Conservation (phyloP, 768 basidiomycete species). For the Agaricus blazei region DNA sequence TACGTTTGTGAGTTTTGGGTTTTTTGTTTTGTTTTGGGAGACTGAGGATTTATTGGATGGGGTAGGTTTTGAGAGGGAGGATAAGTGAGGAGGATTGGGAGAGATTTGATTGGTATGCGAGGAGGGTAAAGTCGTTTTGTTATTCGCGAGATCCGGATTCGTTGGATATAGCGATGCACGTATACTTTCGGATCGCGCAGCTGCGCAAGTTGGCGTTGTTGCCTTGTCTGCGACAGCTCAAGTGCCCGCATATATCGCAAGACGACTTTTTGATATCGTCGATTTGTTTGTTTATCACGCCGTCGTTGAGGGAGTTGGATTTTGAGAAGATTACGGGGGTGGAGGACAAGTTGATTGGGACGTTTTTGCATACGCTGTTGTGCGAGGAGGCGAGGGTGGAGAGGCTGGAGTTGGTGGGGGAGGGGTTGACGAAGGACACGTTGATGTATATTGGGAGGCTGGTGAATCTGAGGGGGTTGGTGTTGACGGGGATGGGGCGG, state of each 20-base stretch:
- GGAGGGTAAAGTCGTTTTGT: slow-evolving; percentile 22
- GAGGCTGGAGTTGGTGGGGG: slow-evolving; percentile 19
- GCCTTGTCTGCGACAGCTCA: slow-evolving; percentile 22
- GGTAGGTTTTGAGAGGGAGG: slow-evolving; percentile 23
- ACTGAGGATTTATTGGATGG: neutral
- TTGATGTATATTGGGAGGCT: slow-evolving; percentile 18
- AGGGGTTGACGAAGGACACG: slow-evolving; percentile 22
- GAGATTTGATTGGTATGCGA: slow-evolving; percentile 27
- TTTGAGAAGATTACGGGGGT: slow-evolving; percentile 23
- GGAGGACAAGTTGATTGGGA: slow-evolving; percentile 28
- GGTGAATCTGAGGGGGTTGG: slow-evolving; percentile 17
- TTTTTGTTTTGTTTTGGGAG: neutral
- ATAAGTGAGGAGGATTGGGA: slow-evolving; percentile 22
- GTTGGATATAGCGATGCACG: slow-evolving; percentile 29
- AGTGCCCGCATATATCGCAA: slow-evolving; percentile 23
- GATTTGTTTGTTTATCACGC: slow-evolving; percentile 28
- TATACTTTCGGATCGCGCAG: slow-evolving; percentile 28
- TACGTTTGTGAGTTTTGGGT: slow-evolving; percentile 22
- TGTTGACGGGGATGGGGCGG: slow-evolving; percentile 22
- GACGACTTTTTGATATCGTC: slow-evolving; percentile 26
- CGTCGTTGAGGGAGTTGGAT: slow-evolving; percentile 22
- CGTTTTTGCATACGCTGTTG: slow-evolving; percentile 22
- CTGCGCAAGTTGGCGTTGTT: slow-evolving; percentile 21
- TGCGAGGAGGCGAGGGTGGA: slow-evolving; percentile 22
- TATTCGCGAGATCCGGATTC: slow-evolving; percentile 23